Evolutionary conservation across 1,139 yeast species (phyloP), one percentile per base, ranked within the genome.

Genomic region (Scheffersomyces quercinus): DNA sequence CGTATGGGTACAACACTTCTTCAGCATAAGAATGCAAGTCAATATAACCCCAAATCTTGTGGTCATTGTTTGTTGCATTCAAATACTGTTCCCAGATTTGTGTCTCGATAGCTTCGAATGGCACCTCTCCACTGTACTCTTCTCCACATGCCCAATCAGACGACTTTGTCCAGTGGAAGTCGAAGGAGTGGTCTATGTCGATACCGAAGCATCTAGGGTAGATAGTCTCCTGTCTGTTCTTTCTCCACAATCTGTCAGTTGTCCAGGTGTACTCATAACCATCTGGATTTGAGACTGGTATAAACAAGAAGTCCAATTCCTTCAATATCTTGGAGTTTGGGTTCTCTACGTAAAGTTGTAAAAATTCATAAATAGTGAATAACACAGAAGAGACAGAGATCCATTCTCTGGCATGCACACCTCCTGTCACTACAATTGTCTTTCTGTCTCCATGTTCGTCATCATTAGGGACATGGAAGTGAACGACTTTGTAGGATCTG

Each of bases 371-470:
- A 32, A 89, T 62, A 10, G 81, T 65, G 60, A 78, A 88, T 48
- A 88, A 77, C 1, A 81, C 83, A 0, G 93, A 75, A 7, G 91
- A 79, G 4, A 84, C 81, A 28, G 91, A 80, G 14, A 89, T 77
- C 97, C 97, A 90, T 64, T 90, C 97, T 39, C 97, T 75, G 0
- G 96, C 95, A 64, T 90, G 97, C 2, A 85, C 76, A 1, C 96
- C 97, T 15, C 93, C 91, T 0, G 93, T 82, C 11, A 90, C 72
- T 1, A 89, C 86, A 39, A 90, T 76, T 0, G 95, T 86, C 58
- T 82, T 83, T 55, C 80, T 77, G 14, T 73, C 69, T 15, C 56
- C 53, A 39, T 81, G 83, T 29, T 75, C 72, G n/a, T 68, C 73
- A 10, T 63, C 64, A 32, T 54, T 49, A 30, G 77, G 78, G 3